Evolutionary conservation across 2,329 filamentous ascomycete genomes (phyloP), one percentile per base, ranked within the genome.

Genomic region (Graphiopsis chlorocephala): DNA sequence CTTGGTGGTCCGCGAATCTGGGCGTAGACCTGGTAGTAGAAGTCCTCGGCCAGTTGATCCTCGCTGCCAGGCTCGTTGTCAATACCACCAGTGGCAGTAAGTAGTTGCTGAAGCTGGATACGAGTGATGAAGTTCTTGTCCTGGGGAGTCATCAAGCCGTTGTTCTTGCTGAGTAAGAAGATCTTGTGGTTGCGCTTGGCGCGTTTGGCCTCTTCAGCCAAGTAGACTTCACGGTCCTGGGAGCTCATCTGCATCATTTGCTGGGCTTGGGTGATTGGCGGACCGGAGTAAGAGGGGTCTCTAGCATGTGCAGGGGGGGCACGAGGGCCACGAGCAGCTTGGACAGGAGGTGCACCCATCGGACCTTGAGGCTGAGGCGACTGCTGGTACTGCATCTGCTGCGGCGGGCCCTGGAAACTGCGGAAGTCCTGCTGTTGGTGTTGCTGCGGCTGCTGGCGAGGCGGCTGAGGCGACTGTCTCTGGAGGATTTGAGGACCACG

Each of bases 91-190:
- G 93, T 96, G 10, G 95, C 93, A 12, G 94, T 89, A 62, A 99
- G 92, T 38, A 99, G 85, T 76, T 99, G 95, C 79, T 99, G 95
- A 61, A 99, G 84, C 77, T 99, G 95, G 69, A 99, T 99, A 20
- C 95, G 89, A 5, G 95, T 98, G 70, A 99, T 97, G 79, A 98
- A 99, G 76, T 97, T 99, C 84, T 99, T 99, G 79, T 99, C 95
- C 75, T 98, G 94, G 0, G 95, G 95, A 4, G 95, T 99, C 95
- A 99, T 99, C 67, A 99, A 81, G 26, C 95, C 95, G 74, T 99
- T 99, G 72, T 96, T 93, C 79, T 92, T 93, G 26, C 92, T 96
- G 61, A 97, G 81, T 48, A 96, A 83, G 80, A 93, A 94, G 67
- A 99, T 98, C 82, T 99, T 99, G 81, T 98, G 94, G 75, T 99